These are phyloP conservation scores for Asterophora lycoperdoides DNA, from an alignment of 768 basidiomycete genomes.

Conservation along the genomic window DNA sequence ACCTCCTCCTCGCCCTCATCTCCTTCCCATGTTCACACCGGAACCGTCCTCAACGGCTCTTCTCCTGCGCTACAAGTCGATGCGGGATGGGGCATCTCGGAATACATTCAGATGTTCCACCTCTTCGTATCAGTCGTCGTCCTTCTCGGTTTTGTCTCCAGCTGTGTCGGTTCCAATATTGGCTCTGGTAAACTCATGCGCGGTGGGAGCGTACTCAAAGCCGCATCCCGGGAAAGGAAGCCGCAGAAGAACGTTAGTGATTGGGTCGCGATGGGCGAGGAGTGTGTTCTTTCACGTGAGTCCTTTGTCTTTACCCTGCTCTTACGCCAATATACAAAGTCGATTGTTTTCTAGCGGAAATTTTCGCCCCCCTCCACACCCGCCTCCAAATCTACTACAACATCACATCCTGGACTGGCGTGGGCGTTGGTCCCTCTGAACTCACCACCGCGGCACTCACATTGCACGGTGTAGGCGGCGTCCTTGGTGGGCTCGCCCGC, in stretches of 20 bases:
- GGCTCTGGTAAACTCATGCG: background rate
- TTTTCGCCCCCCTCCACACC: slow-evolving; percentile 29
- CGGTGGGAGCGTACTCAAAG: background rate
- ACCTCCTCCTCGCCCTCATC: slow-evolving; percentile 38
- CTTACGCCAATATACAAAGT: background rate
- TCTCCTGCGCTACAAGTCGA: slow-evolving; percentile 17
- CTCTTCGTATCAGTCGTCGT: slow-evolving; percentile 61
- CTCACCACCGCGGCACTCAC: slow-evolving; percentile 57
- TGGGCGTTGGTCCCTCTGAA: slow-evolving; percentile 40
- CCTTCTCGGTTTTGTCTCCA: slow-evolving; percentile 47
- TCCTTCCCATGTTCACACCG: slow-evolving; percentile 51
- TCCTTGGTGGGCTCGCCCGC: slow-evolving; percentile 32
- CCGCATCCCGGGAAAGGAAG: slow-evolving; percentile 1
- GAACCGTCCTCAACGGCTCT: slow-evolving; percentile 45
- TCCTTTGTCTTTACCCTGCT: background rate
- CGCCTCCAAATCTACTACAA: slow-evolving; percentile 54
- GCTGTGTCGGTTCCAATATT: slow-evolving; percentile 35
- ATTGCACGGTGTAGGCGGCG: slow-evolving; percentile 29
- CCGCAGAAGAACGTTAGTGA: slow-evolving; percentile 13
- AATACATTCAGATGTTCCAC: slow-evolving; percentile 61
- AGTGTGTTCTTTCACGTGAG: slow-evolving; percentile 30
- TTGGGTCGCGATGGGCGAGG: slow-evolving; percentile 30
- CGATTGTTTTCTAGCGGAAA: slow-evolving; percentile 1
- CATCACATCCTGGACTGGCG: slow-evolving; percentile 38
- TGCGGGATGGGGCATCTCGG: slow-evolving; percentile 42